Evolutionary conservation across 2,329 filamentous ascomycete genomes (phyloP).

Genomic region (Exophiala xenobiotica): DNA sequence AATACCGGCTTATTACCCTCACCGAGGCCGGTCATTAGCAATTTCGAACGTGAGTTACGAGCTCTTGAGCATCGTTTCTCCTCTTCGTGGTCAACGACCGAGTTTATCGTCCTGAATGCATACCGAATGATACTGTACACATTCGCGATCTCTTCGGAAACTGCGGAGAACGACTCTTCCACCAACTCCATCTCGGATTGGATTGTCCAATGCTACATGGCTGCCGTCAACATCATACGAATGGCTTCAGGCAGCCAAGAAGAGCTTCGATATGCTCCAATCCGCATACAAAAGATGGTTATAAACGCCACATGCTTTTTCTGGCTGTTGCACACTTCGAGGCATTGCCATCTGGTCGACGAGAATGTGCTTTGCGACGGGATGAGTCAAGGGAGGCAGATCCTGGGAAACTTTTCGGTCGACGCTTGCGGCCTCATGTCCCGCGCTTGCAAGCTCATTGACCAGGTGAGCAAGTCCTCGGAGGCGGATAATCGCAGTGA

Average conservation of each 20-base stretch:
- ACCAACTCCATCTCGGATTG: not conserved
- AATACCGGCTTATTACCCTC: not conserved
- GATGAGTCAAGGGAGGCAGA: not conserved
- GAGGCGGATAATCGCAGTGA: not conserved
- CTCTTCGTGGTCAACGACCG: not conserved
- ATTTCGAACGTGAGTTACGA: not conserved
- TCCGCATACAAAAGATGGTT: conserved; percentile 1
- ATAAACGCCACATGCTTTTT: not conserved
- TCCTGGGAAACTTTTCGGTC: not conserved
- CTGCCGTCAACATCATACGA: not conserved
- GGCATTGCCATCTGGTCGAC: not conserved
- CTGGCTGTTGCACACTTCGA: not conserved
- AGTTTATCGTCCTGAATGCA: not conserved
- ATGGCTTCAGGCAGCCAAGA: not conserved
- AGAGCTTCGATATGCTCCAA: conserved; percentile 1
- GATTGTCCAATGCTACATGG: not conserved
- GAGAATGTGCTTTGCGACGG: not conserved
- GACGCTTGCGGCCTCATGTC: not conserved
- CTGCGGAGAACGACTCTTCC: not conserved
- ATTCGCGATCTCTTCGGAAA: not conserved
- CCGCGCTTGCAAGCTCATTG: not conserved
- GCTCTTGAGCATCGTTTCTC: not conserved
- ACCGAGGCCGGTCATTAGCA: not conserved
- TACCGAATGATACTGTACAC: conserved; percentile 3
- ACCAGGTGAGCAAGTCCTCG: not conserved